A percentile compares a stretch with the other conserved stretches of the same genome.
Conservation (phyloP, 768 basidiomycete genomes). For the Dioszegia crocea region DNA sequence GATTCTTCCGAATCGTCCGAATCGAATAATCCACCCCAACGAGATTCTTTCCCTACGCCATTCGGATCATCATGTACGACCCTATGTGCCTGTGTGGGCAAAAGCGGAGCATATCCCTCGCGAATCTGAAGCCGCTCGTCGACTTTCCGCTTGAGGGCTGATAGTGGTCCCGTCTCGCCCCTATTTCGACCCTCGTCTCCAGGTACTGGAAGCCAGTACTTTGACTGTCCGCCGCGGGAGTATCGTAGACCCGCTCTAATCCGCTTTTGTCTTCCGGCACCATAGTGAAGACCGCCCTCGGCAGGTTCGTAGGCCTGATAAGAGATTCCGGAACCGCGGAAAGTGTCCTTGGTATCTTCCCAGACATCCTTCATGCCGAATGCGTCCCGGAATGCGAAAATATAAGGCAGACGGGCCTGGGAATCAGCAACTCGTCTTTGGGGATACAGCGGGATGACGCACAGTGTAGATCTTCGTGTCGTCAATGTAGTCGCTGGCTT, state of each 20-base stretch:
- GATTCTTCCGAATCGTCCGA: slow-evolving; percentile 31
- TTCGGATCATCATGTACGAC: slow-evolving; percentile 57
- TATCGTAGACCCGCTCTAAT: slow-evolving; percentile 91
- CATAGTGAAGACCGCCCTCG: slow-evolving; percentile 87
- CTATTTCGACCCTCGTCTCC: slow-evolving; percentile 44
- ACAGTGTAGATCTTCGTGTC: slow-evolving; percentile 64
- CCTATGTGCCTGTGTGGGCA: slow-evolving; percentile 61
- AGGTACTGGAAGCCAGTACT: slow-evolving; percentile 91
- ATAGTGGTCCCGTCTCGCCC: slow-evolving; percentile 48
- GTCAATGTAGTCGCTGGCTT: slow-evolving; percentile 79
- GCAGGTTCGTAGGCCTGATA: slow-evolving; percentile 96
- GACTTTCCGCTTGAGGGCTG: slow-evolving; percentile 41
- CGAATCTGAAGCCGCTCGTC: slow-evolving; percentile 52
- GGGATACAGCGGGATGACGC: slow-evolving; percentile 5
- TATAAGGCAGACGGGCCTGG: slow-evolving; percentile 71
- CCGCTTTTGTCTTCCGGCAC: slow-evolving; percentile 74
- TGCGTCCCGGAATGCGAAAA: slow-evolving; percentile 79
- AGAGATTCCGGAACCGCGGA: slow-evolving; percentile 84
- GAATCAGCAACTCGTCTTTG: background rate
- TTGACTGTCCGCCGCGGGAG: slow-evolving; percentile 77
- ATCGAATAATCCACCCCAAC: slow-evolving; percentile 41
- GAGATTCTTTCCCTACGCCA: background rate
- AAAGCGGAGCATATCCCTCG: slow-evolving; percentile 71
- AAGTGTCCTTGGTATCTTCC: slow-evolving; percentile 74
- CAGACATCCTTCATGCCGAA: slow-evolving; percentile 81